Conservation (phyloP, 331 rosid species). For the Arachis monticola region DNA sequence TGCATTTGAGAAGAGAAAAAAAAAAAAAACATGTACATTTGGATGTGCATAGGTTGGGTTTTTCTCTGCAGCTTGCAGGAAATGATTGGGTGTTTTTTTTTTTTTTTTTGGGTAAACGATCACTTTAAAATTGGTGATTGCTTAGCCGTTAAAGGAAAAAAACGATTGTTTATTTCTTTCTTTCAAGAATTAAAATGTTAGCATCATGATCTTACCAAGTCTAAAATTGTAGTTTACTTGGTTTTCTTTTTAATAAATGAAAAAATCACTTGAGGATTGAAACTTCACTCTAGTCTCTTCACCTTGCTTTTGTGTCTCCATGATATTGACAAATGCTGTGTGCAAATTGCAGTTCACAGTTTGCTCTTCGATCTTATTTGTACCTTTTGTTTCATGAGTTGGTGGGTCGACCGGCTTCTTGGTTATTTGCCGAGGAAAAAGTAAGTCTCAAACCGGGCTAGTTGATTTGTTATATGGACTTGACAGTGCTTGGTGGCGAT, state of each 20-base stretch:
- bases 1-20: background rate
- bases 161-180: no score
- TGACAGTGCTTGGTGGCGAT: background rate
- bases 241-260: background rate
- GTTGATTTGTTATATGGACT: background rate
- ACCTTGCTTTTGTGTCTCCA: slow-evolving; percentile 2
- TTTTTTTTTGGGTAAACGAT: no score
- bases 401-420: slow-evolving; percentile 88
- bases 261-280: background rate
- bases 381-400: slow-evolving; percentile 87
- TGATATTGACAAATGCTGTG: slow-evolving; percentile 11
- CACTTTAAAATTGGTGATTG: no score
- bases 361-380: slow-evolving; percentile 93
- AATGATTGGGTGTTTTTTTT: background rate
- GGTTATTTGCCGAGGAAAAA: slow-evolving; percentile 79
- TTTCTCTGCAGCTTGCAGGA: background rate
- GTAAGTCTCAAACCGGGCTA: slow-evolving; percentile 48
- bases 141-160: no score
- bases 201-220: no score
- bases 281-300: slow-evolving; percentile 5
- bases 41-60: background rate
- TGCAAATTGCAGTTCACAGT: slow-evolving; percentile 83
- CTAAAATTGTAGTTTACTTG: no score
- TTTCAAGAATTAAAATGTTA: no score
- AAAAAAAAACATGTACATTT: background rate